Conservation (phyloP, 139 green algal species). For the Tetraselmis striata region DNA sequence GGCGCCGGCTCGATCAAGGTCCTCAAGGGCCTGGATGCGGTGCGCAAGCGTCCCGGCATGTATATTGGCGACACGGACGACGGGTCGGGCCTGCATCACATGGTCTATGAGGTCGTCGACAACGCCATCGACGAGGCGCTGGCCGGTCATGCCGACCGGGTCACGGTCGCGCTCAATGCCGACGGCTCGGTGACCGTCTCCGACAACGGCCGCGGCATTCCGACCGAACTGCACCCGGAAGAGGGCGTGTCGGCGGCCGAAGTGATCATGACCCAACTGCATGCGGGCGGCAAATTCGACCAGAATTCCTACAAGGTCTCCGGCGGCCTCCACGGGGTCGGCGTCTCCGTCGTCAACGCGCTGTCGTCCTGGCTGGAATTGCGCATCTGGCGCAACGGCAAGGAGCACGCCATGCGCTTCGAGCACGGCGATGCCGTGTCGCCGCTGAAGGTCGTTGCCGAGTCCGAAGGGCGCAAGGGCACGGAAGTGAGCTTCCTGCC, state of each 20-base stretch:
- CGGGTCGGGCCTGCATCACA: constrained; percentile 45
- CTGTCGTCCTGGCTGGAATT: constrained; percentile 31
- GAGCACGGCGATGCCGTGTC: not conserved
- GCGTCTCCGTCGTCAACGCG: constrained; percentile 51
- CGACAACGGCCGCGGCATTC: constrained; percentile 46
- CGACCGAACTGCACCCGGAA: constrained; percentile 34
- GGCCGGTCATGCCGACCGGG: not conserved
- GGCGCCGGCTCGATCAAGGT: too few species aligned
- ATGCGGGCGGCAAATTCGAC: constrained; percentile 58
- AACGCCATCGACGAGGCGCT: constrained; percentile 47
- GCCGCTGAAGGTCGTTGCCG: not conserved
- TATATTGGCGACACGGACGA: constrained; percentile 49
- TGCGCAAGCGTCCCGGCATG: constrained; percentile 51
- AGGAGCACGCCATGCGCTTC: not conserved
- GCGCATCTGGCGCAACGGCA: constrained; percentile 19
- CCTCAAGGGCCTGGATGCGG: constrained; percentile 50
- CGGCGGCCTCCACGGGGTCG: constrained; percentile 49
- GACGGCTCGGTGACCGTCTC: constrained; percentile 21
- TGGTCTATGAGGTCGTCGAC: constrained; percentile 56
- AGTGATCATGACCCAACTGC: constrained; percentile 23
- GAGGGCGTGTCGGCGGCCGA: constrained; percentile 7
- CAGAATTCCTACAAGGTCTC: too few species aligned
- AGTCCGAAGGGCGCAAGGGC: constrained; percentile 3
- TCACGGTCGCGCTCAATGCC: constrained; percentile 22
- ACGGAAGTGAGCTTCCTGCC: constrained; percentile 38